A percentile compares a stretch with the other conserved stretches of the same genome.
Conservation (phyloP, 1,139 yeast species). For the Kodamaea suecica region DNA sequence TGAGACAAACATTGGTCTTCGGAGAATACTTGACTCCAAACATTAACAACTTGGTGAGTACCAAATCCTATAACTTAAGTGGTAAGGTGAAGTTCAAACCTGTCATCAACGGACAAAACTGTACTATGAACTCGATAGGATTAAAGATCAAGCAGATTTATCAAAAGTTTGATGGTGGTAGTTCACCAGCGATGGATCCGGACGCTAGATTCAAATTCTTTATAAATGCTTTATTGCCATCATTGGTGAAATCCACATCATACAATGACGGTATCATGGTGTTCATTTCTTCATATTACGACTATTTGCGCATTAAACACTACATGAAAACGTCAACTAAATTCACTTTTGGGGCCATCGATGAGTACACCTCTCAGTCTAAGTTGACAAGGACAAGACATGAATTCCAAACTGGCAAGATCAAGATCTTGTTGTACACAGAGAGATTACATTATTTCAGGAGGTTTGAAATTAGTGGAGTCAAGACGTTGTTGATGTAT, state of each 20-base stretch:
- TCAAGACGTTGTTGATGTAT: conserved; percentile 75
- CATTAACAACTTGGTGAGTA: conserved; percentile 61
- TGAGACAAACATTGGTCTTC: conserved; percentile 78
- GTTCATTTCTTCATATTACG: conserved; percentile 83
- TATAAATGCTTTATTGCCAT: conserved; percentile 69
- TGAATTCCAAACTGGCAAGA: conserved; percentile 59
- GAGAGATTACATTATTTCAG: conserved; percentile 93
- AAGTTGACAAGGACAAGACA: conserved; percentile 72
- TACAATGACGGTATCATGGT: conserved; percentile 74
- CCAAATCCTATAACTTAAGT: conserved; percentile 57
- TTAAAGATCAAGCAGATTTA: conserved; percentile 70
- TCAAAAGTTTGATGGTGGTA: conserved; percentile 57
- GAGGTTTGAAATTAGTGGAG: conserved; percentile 84
- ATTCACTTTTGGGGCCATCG: conserved; percentile 60
- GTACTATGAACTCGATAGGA: conserved; percentile 51
- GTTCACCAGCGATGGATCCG: conserved; percentile 62
- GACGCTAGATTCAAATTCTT: conserved; percentile 79
- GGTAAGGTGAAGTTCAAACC: conserved; percentile 64
- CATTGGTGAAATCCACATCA: conserved; percentile 53
- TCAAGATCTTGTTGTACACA: conserved; percentile 75
- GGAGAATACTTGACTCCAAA: conserved; percentile 78
- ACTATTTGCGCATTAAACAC: conserved; percentile 74
- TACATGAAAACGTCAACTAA: conserved; percentile 65
- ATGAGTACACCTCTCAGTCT: conserved; percentile 76
- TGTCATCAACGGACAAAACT: conserved; percentile 30